Evolutionary conservation across 345 rosid species (phyloP).

Genomic region (Carallia pectinifolia): DNA sequence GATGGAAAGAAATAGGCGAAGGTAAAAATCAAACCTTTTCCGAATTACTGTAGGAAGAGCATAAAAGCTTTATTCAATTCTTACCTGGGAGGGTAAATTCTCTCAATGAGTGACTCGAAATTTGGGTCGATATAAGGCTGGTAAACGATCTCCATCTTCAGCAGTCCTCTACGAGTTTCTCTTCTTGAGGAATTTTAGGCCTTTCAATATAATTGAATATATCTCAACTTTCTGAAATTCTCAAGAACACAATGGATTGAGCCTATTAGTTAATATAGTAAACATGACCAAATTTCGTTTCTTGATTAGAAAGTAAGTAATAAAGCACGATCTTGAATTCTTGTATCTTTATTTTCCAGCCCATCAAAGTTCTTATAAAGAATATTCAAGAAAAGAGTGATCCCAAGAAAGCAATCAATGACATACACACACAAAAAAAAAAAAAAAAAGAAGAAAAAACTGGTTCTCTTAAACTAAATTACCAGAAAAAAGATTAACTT

Average conservation of each 20-base stretch:
- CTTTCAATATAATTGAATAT: background rate
- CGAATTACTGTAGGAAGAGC: no score
- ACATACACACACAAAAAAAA: background rate
- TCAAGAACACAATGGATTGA: background rate
- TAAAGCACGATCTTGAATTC: background rate
- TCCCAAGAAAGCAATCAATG: background rate
- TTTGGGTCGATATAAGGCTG: constrained; percentile 80
- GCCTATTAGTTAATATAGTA: background rate
- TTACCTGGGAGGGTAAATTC: constrained; percentile 84
- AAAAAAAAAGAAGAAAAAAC: no score
- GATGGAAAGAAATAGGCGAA: background rate
- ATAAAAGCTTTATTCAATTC: background rate
- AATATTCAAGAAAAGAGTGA: background rate
- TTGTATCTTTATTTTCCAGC: background rate
- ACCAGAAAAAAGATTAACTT: background rate
- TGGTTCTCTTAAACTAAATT: background rate
- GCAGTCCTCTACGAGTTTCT: background rate
- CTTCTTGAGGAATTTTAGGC: background rate
- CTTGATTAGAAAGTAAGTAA: constrained; percentile 13
- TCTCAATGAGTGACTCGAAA: constrained; percentile 69
- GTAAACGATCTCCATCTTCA: constrained; percentile 56
- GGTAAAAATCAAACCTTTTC: background rate
- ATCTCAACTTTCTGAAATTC: background rate
- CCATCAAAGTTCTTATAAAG: background rate
- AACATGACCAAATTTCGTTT: background rate